Evolutionary conservation across 495 filamentous ascomycete genomes (phyloP).

Genomic region (Neurospora sp.): DNA sequence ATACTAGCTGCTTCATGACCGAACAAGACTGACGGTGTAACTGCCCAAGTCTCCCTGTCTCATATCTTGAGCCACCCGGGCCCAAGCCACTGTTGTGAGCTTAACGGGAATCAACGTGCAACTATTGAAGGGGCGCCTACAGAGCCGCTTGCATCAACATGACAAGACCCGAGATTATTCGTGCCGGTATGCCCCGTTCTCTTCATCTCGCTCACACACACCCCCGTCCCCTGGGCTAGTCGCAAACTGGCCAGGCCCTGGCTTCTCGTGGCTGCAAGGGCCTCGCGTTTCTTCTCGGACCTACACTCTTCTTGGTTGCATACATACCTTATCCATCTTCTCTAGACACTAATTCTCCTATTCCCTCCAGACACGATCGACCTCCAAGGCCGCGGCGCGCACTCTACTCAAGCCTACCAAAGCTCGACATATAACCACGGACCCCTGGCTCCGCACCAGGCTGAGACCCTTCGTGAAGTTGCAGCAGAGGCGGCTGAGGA

Average conservation of each 20-base stretch:
- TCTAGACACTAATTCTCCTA: conserved; percentile 10
- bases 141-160: conserved; percentile 34
- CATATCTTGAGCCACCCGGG: neutral
- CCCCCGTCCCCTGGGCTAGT: conserved; percentile 3
- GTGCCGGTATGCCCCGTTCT: conserved; percentile 51
- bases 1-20: neutral
- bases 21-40: neutral
- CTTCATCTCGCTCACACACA: conserved; percentile 14
- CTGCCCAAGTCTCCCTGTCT: neutral
- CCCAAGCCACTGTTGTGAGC: neutral
- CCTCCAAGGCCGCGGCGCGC: conserved; percentile 72
- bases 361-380: conserved; percentile 75
- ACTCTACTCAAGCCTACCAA: conserved; percentile 70
- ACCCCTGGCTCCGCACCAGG: conserved; percentile 70
- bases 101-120: neutral
- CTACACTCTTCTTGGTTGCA: conserved; percentile 3
- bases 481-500: conserved; percentile 64
- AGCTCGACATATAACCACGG: conserved; percentile 33
- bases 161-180: conserved; percentile 68
- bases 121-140: neutral
- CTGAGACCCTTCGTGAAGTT: conserved; percentile 68
- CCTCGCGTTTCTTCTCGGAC: conserved; percentile 5
- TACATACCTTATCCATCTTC: conserved; percentile 3
- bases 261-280: conserved; percentile 16
- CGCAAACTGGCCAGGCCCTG: conserved; percentile 2